Percentiles rank a stretch among this genome's conserved stretches.
Evolutionary conservation across 495 filamentous ascomycete species (phyloP).

Genomic region (Penicillium flavigenum): DNA sequence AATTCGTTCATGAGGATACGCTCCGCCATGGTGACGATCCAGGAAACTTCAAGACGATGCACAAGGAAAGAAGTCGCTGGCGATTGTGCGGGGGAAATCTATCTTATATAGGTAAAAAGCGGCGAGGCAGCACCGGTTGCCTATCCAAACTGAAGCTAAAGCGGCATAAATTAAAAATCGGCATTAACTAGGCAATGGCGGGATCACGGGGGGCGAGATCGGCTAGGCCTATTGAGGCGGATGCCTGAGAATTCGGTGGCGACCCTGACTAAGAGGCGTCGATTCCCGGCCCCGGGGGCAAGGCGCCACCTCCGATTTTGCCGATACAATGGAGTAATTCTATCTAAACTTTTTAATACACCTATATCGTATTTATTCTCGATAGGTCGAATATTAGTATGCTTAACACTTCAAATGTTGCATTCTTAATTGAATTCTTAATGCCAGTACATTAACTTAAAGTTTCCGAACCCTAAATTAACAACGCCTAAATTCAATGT

Average conservation of each 20-base stretch:
- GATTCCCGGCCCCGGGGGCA: not conserved
- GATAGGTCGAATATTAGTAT: no score
- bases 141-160: not conserved
- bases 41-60: not conserved
- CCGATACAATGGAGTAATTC: no score
- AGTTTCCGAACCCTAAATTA: no score
- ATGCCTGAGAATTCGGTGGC: conserved; percentile 3
- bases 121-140: not conserved
- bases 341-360: no score
- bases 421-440: no score
- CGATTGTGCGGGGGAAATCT: not conserved
- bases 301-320: no score
- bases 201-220: not conserved
- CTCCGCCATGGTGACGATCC: conserved; percentile 55
- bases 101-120: not conserved
- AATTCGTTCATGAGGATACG: conserved; percentile 88
- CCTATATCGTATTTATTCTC: no score
- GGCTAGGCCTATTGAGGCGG: not conserved
- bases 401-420: no score
- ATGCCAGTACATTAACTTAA: no score
- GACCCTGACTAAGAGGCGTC: conserved; percentile 3
- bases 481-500: no score
- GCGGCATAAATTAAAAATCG: not conserved
- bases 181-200: not conserved
- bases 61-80: not conserved